Percentiles rank a stretch among this genome's conserved stretches.
Evolutionary conservation across 108 stramenopile genomes (phyloP).

Genomic region (Stephanodiscus minutulus): DNA sequence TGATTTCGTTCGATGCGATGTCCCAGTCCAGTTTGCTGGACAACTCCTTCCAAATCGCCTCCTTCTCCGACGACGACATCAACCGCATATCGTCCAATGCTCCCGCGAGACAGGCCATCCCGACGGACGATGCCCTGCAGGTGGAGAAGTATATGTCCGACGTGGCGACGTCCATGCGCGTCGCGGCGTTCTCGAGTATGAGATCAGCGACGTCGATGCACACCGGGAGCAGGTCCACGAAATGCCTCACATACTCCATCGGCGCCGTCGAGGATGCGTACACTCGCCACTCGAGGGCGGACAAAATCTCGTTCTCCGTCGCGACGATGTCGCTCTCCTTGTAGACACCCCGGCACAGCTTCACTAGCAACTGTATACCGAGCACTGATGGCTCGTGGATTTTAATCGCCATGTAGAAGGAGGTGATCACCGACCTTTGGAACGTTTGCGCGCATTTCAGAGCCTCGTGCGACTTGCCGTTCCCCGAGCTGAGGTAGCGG

Average conservation of each 20-base stretch:
- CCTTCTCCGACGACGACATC: not conserved
- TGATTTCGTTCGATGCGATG: slow-evolving; percentile 22
- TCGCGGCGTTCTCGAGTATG: slow-evolving; percentile 8
- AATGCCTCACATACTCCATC: slow-evolving; percentile 26
- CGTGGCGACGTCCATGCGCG: slow-evolving; percentile 13
- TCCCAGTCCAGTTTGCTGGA: slow-evolving; percentile 4
- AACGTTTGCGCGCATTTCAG: slow-evolving; percentile 18
- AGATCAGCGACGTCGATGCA: not conserved
- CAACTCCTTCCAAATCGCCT: slow-evolving; percentile 12
- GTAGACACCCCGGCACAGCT: slow-evolving; percentile 29
- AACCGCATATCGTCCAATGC: slow-evolving; percentile 11
- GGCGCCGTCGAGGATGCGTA: slow-evolving; percentile 8
- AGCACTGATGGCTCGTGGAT: slow-evolving; percentile 21
- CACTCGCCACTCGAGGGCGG: slow-evolving; percentile 14
- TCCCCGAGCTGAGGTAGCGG: slow-evolving; percentile 29
- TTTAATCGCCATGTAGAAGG: slow-evolving; percentile 41
- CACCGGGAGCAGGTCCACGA: slow-evolving; percentile 5
- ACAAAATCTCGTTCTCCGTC: slow-evolving; percentile 14
- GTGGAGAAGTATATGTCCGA: slow-evolving; percentile 17
- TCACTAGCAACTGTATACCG: slow-evolving; percentile 5
- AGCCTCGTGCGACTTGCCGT: slow-evolving; percentile 8
- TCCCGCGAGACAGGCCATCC: slow-evolving; percentile 18
- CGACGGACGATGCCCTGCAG: slow-evolving; percentile 10
- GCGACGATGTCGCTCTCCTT: not conserved
- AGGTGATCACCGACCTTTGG: slow-evolving; percentile 29